Evolutionary conservation across 805 yeast genomes (phyloP), one percentile per base, ranked within the genome.

Genomic region (Candida wancherniae): DNA sequence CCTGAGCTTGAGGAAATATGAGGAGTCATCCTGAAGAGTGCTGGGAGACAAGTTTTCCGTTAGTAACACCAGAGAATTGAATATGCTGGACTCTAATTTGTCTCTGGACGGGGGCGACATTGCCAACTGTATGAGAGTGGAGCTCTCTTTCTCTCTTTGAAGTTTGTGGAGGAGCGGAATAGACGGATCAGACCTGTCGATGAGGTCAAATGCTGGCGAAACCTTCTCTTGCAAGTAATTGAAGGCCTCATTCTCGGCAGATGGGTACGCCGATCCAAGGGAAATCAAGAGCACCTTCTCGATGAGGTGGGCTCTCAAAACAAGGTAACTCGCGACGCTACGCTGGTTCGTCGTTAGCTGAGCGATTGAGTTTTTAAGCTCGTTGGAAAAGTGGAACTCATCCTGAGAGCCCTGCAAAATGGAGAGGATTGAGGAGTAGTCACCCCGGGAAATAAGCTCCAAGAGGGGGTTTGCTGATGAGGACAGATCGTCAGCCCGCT

Each of bases 81-180:
- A 34, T 2, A 42, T 14, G 6, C 26, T 18, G 9, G 28, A 2
- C 5, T 28, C 31, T 5, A 42, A 15, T 9, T 28, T 14, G 8
- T 16, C 31, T 2, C 28, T 20, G 3, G 28, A 3, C 8, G 46
- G 46, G 10, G 36, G 37, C 9, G 22, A 12, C 33, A 42, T 29
- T 12, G 40, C 37, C 16, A 42, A 31, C 5, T 44, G 44, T 23
- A 42, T 5, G 11, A 42, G 36, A 9, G 21, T n/a, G 10, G 42
- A 28, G 26, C 33, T 26, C 29, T 42, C 46, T 3, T 18, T 21
- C 17, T 34, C 44, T 12, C 36, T 35, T 11, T 36, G 13, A 8
- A 42, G 12, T 12, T 12, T 14, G 6, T 11, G 15, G 9, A 10
- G 15, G 6, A 35, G 14, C 18, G 29, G 26, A n/a, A 28, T 6